Evolutionary conservation across 2,329 filamentous ascomycete species (phyloP), one percentile per base, ranked within the genome.

Genomic region (Ophiostoma montium): DNA sequence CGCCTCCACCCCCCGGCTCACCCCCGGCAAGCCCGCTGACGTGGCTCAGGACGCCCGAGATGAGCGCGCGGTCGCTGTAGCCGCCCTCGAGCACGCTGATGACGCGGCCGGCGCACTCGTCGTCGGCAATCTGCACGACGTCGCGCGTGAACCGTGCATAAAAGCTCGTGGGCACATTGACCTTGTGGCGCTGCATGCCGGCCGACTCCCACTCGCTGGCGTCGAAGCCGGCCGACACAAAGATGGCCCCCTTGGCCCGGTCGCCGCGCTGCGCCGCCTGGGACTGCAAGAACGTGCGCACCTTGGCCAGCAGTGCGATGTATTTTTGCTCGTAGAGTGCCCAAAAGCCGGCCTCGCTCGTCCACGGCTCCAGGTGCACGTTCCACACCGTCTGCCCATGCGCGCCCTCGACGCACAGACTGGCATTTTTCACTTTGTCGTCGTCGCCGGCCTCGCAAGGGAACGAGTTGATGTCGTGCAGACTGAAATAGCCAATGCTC

Each of bases 381-480:
- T 98, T 98, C 88, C 92, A 96, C 47, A 96, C 80, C 9, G 80
- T 90, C 63, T 98, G 92, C 1, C 86, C 84, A 61, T 98, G 92
- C 0, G 90, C 88, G 58, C 89, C 89, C 53, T 96, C 89, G 54
- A 98, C 82, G 62, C 94, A 96, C 23, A 95, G 67, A 67, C 89
- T 95, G 2, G 94, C 92, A 58, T 90, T 94, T 61, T 84, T 86
- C 47, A 96, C 82, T 65, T 96, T 96, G 19, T 92, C 86, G 51
- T 84, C 78, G 53, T 96, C 90, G n/a, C 90, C 92, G 61, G 76
- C 78, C 63, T 98, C 92, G 62, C 92, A 98, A 0, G 94, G 92
- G 60, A 94, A 98, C 0, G 90, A 96, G 65, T 98, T 96, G 68
- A 98, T 95, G 60, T 98, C 92, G 63, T 98, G 92, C 39, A 98